Base-by-base conservation (phyloP, 495 filamentous ascomycete species). In the Penicillium antarcticum region DNA sequence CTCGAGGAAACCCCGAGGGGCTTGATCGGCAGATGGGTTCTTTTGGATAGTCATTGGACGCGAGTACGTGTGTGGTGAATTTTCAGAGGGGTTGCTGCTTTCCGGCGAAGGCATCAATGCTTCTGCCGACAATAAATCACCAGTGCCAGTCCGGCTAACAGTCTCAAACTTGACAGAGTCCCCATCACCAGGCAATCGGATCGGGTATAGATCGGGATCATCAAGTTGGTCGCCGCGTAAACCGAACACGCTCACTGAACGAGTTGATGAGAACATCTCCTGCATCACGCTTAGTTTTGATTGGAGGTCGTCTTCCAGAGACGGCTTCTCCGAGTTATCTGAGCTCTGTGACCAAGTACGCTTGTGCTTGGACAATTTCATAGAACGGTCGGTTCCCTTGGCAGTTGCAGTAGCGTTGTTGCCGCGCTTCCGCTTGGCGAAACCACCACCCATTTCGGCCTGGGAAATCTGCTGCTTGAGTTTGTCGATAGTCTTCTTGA, bases 331-430 rank as follows among this genome's bases (percentile, higher is more conserved):
- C 3, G 73, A 70, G 57, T 88, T 87, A 42, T 88, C 80, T 4
- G 92, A 96, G n/a, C 89, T 88, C 77, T 94, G 87, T 17, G 94
- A 97, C 91, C 92, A 97, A 3, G 91, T 94, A 26, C 95, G 79
- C 66, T 95, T 95, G 68, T 96, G 91, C 60, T 95, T 96, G 5
- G 80, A 79, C 7, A 87, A 80, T 65, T 96, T 97, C 9, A 48
- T 33, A 14, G 85, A 82, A 29, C 57, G 71, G 32, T 71, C 69
- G 45, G 71, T 49, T 42, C 54, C 64, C 62, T 81, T 83, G 65
- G 66, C 60, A 51, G 66, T 77, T 3, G 78, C 69, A 3, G 80
- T 71, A 5, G 77, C 83, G 19, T 78, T 84, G 55, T 69, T 78
- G 36, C 64, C 63, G 51, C 91, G 81, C 68, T 97, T 97, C 37